Conservation (phyloP, 2,329 filamentous ascomycete genomes). For the Didymella lethalis region DNA sequence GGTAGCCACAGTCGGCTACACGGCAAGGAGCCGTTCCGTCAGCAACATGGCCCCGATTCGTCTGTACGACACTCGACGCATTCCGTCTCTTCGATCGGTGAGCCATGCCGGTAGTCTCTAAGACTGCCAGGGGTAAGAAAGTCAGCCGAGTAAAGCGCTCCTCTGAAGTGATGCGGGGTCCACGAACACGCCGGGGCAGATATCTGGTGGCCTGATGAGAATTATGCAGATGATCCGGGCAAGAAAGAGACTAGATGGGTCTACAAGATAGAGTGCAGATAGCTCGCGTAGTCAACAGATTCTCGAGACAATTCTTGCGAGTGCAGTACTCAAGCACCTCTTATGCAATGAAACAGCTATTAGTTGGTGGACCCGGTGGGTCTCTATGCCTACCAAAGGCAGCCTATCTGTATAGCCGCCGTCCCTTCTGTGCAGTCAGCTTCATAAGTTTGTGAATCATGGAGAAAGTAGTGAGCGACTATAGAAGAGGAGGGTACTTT, state of each 20-base stretch:
- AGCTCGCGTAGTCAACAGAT: not conserved
- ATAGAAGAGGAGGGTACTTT: not conserved
- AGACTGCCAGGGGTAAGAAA: constrained; percentile 7
- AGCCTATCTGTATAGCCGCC: not conserved
- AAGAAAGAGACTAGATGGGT: not conserved
- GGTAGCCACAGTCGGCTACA: constrained; percentile 1
- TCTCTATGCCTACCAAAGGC: not conserved
- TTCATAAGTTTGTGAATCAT: not conserved
- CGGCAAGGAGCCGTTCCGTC: constrained; percentile 9
- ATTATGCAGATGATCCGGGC: not conserved
- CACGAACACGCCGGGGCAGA: not conserved
- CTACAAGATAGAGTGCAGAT: not conserved
- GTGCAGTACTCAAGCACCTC: not conserved
- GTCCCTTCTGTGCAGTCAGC: not conserved
- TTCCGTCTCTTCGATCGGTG: constrained; percentile 14
- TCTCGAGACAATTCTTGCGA: not conserved
- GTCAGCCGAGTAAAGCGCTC: constrained; percentile 14
- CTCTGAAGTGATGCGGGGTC: constrained; percentile 3
- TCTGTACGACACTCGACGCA: constrained; percentile 2
- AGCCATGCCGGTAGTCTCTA: not conserved
- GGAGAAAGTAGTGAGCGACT: not conserved
- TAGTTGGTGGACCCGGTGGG: not conserved
- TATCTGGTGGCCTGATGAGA: constrained; percentile 6
- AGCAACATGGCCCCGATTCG: not conserved
- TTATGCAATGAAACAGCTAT: not conserved